Evolutionary conservation across 257 asterid genomes (phyloP).

Genomic region (Solanum etuberosum): DNA sequence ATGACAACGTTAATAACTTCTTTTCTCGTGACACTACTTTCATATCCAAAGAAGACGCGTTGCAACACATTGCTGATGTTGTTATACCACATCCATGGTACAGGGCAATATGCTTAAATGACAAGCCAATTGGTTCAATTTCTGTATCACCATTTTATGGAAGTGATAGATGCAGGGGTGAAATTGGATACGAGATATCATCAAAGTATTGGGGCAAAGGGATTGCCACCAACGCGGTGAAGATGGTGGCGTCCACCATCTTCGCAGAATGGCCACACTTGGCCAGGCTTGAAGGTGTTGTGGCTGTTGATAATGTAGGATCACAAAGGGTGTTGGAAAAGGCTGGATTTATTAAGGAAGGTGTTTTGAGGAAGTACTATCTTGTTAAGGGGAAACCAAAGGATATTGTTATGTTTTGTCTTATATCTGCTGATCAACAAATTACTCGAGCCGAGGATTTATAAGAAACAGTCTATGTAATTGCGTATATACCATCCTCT

Average conservation of each 20-base stretch:
- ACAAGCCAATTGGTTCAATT: conserved; percentile 40
- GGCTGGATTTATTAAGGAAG: conserved; percentile 49
- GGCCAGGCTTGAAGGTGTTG: conserved; percentile 65
- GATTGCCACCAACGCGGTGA: conserved; percentile 56
- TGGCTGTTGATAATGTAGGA: conserved; percentile 37
- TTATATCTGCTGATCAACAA: conserved; percentile 29
- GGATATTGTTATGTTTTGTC: conserved; percentile 47
- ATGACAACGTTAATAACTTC: conserved; percentile 51
- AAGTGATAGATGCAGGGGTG: conserved; percentile 34
- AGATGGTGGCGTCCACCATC: conserved; percentile 34
- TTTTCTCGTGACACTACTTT: conserved; percentile 32
- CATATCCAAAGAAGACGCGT: conserved; percentile 34
- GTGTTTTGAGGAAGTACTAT: conserved; percentile 53
- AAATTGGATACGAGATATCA: conserved; percentile 44
- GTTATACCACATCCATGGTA: conserved; percentile 43
- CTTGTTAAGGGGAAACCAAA: conserved; percentile 34
- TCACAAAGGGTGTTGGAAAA: conserved; percentile 47
- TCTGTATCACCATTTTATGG: conserved; percentile 28
- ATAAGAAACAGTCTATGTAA: background rate
- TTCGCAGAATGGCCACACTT: conserved; percentile 53
- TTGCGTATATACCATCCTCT: background rate
- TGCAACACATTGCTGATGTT: conserved; percentile 8
- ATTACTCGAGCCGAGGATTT: background rate
- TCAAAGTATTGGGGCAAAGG: conserved; percentile 75
- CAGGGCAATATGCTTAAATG: conserved; percentile 40